These are phyloP conservation scores for Coelastrella sp. DNA, from an alignment of 139 green algal genomes.

Conservation along the genomic window DNA sequence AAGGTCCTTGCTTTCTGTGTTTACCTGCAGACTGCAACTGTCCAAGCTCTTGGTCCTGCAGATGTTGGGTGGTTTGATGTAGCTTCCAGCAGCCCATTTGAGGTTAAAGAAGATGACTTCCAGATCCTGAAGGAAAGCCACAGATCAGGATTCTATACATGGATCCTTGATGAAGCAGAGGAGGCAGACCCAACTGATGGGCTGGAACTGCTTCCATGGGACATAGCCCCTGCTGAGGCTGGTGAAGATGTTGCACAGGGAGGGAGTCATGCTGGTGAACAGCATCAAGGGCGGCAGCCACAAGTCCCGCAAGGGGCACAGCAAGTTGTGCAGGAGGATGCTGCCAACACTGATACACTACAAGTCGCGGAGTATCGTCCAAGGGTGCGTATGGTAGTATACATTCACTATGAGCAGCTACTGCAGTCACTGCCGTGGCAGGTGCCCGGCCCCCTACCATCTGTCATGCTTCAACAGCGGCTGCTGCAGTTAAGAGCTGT, in stretches of 20 bases:
- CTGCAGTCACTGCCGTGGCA: conserved; percentile 21
- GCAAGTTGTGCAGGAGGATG: background rate
- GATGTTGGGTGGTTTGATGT: conserved; percentile 36
- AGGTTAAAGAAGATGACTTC: conserved; percentile 3
- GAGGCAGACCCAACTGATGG: background rate
- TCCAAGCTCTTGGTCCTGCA: conserved; percentile 19
- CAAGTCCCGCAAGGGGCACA: conserved; percentile 5
- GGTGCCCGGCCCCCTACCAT: background rate
- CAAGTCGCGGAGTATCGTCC: too few relatives aligned
- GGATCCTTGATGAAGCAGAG: conserved; percentile 21
- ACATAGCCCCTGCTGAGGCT: background rate
- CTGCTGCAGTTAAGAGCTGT: background rate
- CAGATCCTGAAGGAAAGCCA: conserved; percentile 30
- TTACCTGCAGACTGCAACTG: background rate
- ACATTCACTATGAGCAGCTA: conserved; percentile 40
- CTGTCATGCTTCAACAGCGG: background rate
- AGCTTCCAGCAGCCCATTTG: background rate
- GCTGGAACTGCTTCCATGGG: background rate
- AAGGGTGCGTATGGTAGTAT: conserved; percentile 38
- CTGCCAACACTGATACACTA: too few relatives aligned
- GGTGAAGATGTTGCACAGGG: background rate
- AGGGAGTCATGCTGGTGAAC: too few relatives aligned
- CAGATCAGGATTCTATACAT: conserved; percentile 36
- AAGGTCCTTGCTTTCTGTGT: too few relatives aligned
- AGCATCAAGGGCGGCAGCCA: conserved; percentile 8